Evolutionary conservation across 2,329 filamentous ascomycete species (phyloP).

Genomic region (Boeremia lycopersici): DNA sequence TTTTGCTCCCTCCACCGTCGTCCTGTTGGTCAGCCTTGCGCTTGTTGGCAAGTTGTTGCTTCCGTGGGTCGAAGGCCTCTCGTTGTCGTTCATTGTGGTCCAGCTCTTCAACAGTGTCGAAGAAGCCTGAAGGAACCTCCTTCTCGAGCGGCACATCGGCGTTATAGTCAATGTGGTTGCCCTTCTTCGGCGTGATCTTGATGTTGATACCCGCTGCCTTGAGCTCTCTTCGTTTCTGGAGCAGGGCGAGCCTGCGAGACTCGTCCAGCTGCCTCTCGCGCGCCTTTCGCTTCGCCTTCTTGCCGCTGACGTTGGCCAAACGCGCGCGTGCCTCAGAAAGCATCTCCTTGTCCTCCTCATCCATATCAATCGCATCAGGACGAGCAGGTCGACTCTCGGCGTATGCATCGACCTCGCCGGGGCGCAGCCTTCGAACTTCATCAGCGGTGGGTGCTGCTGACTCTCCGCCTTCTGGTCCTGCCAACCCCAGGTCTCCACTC

Average conservation of each 20-base stretch:
- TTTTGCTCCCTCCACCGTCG: conserved; percentile 76
- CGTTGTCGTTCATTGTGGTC: conserved; percentile 81
- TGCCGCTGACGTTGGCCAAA: conserved; percentile 96
- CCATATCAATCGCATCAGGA: conserved; percentile 95
- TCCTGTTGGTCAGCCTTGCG: conserved; percentile 91
- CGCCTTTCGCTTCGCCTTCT: conserved; percentile 98
- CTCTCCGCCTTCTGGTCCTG: conserved; percentile 85
- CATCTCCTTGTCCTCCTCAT: conserved; percentile 99
- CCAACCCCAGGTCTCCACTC: conserved; percentile 77
- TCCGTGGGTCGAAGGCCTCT: conserved; percentile 86
- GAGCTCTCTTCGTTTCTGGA: conserved; percentile 94
- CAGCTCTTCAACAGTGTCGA: conserved; percentile 87
- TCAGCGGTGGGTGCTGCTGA: conserved; percentile 87
- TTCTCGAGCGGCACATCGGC: conserved; percentile 98
- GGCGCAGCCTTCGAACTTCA: conserved; percentile 84
- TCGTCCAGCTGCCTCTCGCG: conserved; percentile 95
- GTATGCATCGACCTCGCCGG: conserved; percentile 95
- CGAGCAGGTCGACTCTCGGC: conserved; percentile 94
- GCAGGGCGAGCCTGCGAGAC: conserved; percentile 82
- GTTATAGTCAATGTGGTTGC: conserved; percentile 99
- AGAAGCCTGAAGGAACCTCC: conserved; percentile 85
- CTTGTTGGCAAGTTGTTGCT: conserved; percentile 89
- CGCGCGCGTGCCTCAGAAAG: conserved; percentile 94
- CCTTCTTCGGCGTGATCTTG: conserved; percentile 88
- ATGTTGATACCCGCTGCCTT: conserved; percentile 99